phyloP scores from a whole-genome alignment of 176 grass and related monocot species.

The Eleusine indica region DNA sequence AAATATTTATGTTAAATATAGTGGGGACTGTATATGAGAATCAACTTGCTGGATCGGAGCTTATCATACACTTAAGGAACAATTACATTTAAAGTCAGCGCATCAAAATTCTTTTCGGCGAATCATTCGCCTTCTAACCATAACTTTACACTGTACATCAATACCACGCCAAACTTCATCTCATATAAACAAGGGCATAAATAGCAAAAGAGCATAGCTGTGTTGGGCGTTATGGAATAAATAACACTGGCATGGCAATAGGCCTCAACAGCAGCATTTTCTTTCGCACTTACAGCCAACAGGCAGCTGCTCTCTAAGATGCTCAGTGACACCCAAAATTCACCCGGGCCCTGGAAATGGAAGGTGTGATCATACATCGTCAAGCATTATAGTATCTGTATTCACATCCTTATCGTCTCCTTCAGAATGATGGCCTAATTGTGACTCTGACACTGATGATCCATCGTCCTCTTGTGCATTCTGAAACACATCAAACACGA shows the following conservation, averaged over 20 bases:
- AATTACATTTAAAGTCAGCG: background rate
- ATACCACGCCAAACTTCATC: background rate
- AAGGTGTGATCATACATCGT: conserved; percentile 3
- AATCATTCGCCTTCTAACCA: background rate
- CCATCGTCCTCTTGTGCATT: conserved; percentile 15
- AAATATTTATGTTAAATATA: background rate
- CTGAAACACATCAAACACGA: conserved; percentile 48
- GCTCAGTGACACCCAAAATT: background rate
- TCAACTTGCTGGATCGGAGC: background rate
- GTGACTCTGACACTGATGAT: conserved; percentile 2
- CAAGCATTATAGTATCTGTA: background rate
- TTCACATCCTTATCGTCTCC: background rate
- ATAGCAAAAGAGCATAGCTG: background rate
- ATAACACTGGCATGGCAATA: background rate
- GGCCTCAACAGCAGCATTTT: background rate
- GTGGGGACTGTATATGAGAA: background rate
- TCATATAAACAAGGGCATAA: background rate
- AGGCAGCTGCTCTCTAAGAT: background rate
- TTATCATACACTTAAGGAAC: background rate
- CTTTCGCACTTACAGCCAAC: background rate
- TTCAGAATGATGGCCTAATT: conserved; percentile 21
- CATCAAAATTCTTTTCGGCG: background rate
- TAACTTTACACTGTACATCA: conserved; percentile 16
- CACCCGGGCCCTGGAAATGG: background rate
- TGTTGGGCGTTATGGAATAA: background rate